Evolutionary conservation across 2,329 filamentous ascomycete species (phyloP), one percentile per base, ranked within the genome.

Genomic region (Ophiosphaerella korrae): DNA sequence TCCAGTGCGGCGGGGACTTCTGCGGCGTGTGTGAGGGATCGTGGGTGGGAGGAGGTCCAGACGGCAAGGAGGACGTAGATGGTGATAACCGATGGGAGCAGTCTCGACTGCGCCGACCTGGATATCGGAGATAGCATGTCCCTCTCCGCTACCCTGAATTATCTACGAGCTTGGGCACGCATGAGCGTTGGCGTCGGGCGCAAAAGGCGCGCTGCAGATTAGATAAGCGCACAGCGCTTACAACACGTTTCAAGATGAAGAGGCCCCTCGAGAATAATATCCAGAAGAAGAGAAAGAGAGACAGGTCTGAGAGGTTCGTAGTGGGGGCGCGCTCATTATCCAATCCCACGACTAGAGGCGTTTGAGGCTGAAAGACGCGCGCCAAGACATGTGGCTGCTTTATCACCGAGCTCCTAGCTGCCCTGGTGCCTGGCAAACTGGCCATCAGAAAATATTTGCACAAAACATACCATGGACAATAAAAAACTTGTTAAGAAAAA

Each of bases 51-150:
- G 23, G 83, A 72, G 50, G 88, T 75, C 67, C 85, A 88, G 36
- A 91, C 70, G 34, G 84, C 65, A 31, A 88, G 63, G 29, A 89
- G 71, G 43, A 88, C 67, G 26, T 84, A 74, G 29, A 84, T 83
- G 46, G 85, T 84, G 63, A 82, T 77, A 45, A 88, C 70, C 50
- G 87, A 89, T 64, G 86, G 85, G 68, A 83, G 83, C 66, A 90
- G 83, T 69, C 88, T 87, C 75, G 86, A 88, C 77, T 89, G 89
- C 61, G 89, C 77, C 65, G 83, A 85, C 71, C 82, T 86, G 72
- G 87, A 81, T 74, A 86, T 76, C 29, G 73, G 74, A 63, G 75
- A 75, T 67, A 74, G 75, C 72, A 75, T 75, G 59, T 56, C 60
- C 58, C 61, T 62, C 61, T 58, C 43, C 62, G 51, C 62, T 64